These are phyloP conservation scores for Tremellales sp. DNA, from an alignment of 1,284 basidiomycete genomes.

Conservation along the genomic window DNA sequence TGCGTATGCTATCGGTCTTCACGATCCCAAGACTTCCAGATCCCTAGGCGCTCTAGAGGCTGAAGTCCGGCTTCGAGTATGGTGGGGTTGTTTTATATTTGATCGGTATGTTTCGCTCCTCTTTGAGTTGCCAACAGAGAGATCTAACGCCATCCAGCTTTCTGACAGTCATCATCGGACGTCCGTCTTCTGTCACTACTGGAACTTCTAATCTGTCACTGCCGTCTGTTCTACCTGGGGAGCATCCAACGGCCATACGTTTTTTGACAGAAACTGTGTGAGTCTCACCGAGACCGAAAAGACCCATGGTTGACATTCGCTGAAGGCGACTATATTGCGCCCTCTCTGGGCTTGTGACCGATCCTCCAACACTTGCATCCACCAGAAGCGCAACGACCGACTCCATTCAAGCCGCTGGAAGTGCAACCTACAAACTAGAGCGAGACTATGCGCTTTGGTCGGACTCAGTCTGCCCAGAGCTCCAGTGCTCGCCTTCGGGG, in stretches of 20 bases:
- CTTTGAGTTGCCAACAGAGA: too few species aligned
- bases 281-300: neutral
- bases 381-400: conserved; percentile 1
- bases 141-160: too few species aligned
- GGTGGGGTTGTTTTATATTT: conserved; percentile 21
- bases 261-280: conserved; percentile 15
- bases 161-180: conserved; percentile 14
- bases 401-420: conserved; percentile 3
- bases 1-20: conserved; percentile 18
- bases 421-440: conserved; percentile 11
- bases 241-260: conserved; percentile 1
- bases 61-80: conserved; percentile 15
- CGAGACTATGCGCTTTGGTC: conserved; percentile 17
- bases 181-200: conserved; percentile 11
- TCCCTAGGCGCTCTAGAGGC: conserved; percentile 5
- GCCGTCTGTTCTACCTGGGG: conserved; percentile 6
- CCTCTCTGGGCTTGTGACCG: conserved; percentile 12
- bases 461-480: conserved; percentile 3
- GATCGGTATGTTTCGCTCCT: conserved; percentile 6
- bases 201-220: conserved; percentile 4
- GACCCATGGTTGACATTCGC: neutral
- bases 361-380: conserved; percentile 5
- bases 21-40: conserved; percentile 7
- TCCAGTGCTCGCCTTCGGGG: neutral
- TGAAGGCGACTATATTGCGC: conserved; percentile 13